A percentile compares a stretch with the other conserved stretches of the same genome.
Evolutionary conservation across 148 eudicot genomes (phyloP).

Genomic region (Salicornia ramosissima): DNA sequence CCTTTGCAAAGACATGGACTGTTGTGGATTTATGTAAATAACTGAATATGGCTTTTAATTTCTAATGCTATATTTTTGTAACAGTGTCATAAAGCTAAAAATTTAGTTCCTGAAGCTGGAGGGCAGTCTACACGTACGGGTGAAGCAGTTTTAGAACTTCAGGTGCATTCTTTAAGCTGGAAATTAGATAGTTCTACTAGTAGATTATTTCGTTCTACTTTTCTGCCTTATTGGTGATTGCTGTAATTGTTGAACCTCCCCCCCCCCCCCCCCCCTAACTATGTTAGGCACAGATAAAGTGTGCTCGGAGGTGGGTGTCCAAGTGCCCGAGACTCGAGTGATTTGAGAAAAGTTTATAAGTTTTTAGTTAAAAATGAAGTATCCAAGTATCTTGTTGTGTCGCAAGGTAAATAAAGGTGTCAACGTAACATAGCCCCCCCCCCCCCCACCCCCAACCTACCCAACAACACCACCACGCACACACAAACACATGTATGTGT

Average conservation of each 20-base stretch:
- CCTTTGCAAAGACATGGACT: not conserved
- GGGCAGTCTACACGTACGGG: constrained; percentile 93
- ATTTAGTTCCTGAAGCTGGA: constrained; percentile 98
- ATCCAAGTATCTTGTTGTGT: no score
- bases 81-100: constrained; percentile 98
- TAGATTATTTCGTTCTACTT: not conserved
- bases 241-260: not conserved
- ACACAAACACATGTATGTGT: no score
- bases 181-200: not conserved
- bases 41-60: not conserved
- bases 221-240: not conserved
- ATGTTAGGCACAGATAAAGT: no score
- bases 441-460: no score
- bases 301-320: no score
- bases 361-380: no score
- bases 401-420: no score
- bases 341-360: no score
- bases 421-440: no score
- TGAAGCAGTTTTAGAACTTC: constrained; percentile 96
- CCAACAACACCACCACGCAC: no score
- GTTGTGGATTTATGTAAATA: not conserved
- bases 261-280: no score
- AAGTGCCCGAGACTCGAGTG: no score
- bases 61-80: constrained; percentile 8
- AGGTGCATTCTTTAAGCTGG: constrained; percentile 48